These are phyloP conservation scores for Melaleuca alternifolia DNA, from an alignment of 345 rosid genomes.

Conservation along the genomic window DNA sequence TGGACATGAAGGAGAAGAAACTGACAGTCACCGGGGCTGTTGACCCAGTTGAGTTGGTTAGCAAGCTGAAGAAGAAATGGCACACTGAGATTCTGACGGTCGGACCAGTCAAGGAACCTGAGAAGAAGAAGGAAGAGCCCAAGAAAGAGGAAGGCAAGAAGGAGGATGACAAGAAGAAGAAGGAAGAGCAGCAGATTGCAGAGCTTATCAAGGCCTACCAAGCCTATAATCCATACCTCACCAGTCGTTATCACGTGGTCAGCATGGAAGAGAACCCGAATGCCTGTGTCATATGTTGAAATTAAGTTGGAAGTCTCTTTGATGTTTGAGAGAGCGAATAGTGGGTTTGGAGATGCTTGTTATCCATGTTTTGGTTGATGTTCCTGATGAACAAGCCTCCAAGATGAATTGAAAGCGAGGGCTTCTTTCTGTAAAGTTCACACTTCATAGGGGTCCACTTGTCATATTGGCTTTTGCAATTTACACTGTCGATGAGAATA, in stretches of 20 bases:
- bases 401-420: not conserved
- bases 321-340: not conserved
- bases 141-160: constrained; percentile 19
- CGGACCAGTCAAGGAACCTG: constrained; percentile 27
- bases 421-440: not conserved
- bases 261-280: constrained; percentile 49
- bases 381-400: not conserved
- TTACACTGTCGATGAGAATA: not conserved
- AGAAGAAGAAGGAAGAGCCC: constrained; percentile 23
- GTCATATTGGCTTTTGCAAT: not conserved
- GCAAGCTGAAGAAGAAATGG: constrained; percentile 20
- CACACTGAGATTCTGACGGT: constrained; percentile 24
- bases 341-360: not conserved
- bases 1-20: constrained; percentile 45
- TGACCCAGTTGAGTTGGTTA: constrained; percentile 20
- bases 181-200: constrained; percentile 17
- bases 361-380: not conserved
- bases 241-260: constrained; percentile 16
- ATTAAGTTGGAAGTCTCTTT: not conserved
- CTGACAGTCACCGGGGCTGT: constrained; percentile 50
- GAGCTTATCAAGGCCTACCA: constrained; percentile 14
- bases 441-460: not conserved
- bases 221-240: constrained; percentile 16
- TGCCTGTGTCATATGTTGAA: constrained; percentile 32
- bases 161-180: constrained; percentile 12